Evolutionary conservation across 2,329 filamentous ascomycete species (phyloP).

Genomic region (Ascosphaera pollenicola): DNA sequence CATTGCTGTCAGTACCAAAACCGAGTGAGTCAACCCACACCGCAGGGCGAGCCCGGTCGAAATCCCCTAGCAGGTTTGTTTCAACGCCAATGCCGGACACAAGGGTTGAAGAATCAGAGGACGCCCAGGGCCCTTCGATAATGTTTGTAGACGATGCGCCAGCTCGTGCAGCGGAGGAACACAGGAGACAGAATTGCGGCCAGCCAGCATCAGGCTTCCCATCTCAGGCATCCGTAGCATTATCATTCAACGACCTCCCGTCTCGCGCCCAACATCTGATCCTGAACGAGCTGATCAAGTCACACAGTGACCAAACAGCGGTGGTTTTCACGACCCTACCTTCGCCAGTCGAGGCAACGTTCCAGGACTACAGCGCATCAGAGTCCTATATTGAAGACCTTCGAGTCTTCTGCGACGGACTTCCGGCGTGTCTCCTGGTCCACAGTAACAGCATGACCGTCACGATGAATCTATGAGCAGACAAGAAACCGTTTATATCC

Average conservation of each 20-base stretch:
- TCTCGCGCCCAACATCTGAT: conserved; percentile 71
- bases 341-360: conserved; percentile 57
- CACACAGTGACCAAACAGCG: conserved; percentile 45
- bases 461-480: conserved; percentile 25
- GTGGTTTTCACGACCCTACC: conserved; percentile 70
- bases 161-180: conserved; percentile 10
- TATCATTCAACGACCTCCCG: conserved; percentile 73
- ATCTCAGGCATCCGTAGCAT: conserved; percentile 38
- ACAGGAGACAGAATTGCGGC: conserved; percentile 1
- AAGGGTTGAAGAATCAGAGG: conserved; percentile 36
- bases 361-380: conserved; percentile 45
- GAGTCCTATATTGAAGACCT: conserved; percentile 55
- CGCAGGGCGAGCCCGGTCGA: conserved; percentile 9
- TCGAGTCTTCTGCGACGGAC: conserved; percentile 52
- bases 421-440: conserved; percentile 58
- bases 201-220: conserved; percentile 25
- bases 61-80: conserved; percentile 30
- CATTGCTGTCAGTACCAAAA: background rate
- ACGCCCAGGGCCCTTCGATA: conserved; percentile 45
- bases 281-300: conserved; percentile 59
- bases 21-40: background rate
- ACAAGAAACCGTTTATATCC: too few relatives aligned
- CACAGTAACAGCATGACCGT: conserved; percentile 83
- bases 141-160: conserved; percentile 41
- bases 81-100: conserved; percentile 53